Evolutionary conservation across 192 early-diverging fungal genomes (phyloP).

Genomic region (Chytriomyces hyalinus): DNA sequence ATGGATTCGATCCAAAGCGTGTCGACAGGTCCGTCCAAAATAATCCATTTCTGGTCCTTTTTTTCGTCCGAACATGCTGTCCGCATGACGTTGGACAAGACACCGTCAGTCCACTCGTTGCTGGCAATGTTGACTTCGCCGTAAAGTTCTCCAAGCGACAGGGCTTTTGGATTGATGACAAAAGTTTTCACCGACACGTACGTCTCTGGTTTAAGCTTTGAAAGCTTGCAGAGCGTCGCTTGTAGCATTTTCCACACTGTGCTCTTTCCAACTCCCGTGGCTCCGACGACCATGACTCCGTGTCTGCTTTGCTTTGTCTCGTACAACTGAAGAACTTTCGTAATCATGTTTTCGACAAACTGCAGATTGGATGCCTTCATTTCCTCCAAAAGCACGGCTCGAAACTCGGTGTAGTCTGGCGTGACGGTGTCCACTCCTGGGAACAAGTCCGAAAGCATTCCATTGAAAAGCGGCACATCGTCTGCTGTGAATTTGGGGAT

Average conservation of each 20-base stretch:
- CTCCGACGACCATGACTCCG: conserved; percentile 69
- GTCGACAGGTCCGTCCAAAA: conserved; percentile 68
- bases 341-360: conserved; percentile 45
- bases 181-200: conserved; percentile 55
- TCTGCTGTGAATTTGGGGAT: conserved; percentile 65
- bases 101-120: conserved; percentile 68
- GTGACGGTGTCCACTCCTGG: conserved; percentile 56
- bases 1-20: conserved; percentile 70
- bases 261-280: conserved; percentile 61
- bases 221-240: conserved; percentile 45
- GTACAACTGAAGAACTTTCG: conserved; percentile 63
- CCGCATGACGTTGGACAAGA: conserved; percentile 62
- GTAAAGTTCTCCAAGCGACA: conserved; percentile 63
- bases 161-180: conserved; percentile 60
- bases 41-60: conserved; percentile 66
- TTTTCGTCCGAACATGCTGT: conserved; percentile 58
- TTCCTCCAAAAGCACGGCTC: conserved; percentile 54
- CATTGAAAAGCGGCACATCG: conserved; percentile 65
- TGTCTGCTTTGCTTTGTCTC: conserved; percentile 62
- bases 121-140: conserved; percentile 61
- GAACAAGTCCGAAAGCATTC: conserved; percentile 64
- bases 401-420: conserved; percentile 59
- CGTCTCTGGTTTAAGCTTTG: conserved; percentile 48
- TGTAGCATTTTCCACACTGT: conserved; percentile 62
- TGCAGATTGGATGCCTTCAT: conserved; percentile 54